phyloP scores from a whole-genome alignment of 2,329 filamentous ascomycete genomes.

The Aureobasidium namibiae region DNA sequence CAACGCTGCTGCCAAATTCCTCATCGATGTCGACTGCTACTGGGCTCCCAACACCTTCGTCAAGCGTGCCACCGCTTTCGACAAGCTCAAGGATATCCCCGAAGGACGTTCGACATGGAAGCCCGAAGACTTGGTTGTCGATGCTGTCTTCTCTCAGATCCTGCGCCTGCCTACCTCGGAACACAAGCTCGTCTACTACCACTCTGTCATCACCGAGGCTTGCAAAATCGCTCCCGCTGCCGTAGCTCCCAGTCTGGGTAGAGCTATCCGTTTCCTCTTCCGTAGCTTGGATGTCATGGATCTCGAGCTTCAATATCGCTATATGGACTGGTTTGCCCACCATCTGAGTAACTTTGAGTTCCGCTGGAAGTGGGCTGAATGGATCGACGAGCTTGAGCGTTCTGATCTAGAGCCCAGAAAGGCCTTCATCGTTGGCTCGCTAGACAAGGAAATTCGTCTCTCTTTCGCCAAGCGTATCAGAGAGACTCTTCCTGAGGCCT shows the following conservation, averaged over 20 bases:
- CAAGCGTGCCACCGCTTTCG: slow-evolving; percentile 86
- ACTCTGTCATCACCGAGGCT: slow-evolving; percentile 85
- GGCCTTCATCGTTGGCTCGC: slow-evolving; percentile 79
- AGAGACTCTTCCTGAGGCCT: slow-evolving; percentile 79
- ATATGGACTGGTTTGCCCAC: slow-evolving; percentile 96
- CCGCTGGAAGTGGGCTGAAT: slow-evolving; percentile 98
- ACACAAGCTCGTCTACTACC: slow-evolving; percentile 94
- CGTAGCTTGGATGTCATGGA: slow-evolving; percentile 75
- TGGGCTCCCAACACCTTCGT: slow-evolving; percentile 86
- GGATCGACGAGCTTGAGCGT: slow-evolving; percentile 77
- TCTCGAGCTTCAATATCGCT: slow-evolving; percentile 75
- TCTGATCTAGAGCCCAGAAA: slow-evolving; percentile 77
- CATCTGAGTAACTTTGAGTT: slow-evolving; percentile 99
- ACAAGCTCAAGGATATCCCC: slow-evolving; percentile 63
- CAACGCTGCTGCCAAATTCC: slow-evolving; percentile 72
- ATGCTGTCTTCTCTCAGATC: slow-evolving; percentile 92
- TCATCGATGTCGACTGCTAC: slow-evolving; percentile 93
- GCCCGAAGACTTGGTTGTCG: slow-evolving; percentile 93
- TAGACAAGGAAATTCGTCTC: slow-evolving; percentile 94
- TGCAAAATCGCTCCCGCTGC: slow-evolving; percentile 94
- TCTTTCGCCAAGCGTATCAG: slow-evolving; percentile 96
- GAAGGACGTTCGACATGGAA: slow-evolving; percentile 81
- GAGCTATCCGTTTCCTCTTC: slow-evolving; percentile 89
- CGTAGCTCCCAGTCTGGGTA: slow-evolving; percentile 87
- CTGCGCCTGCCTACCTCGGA: slow-evolving; percentile 80